Evolutionary conservation across 495 filamentous ascomycete genomes (phyloP).

Genomic region (Aspergillus heteromorphus): DNA sequence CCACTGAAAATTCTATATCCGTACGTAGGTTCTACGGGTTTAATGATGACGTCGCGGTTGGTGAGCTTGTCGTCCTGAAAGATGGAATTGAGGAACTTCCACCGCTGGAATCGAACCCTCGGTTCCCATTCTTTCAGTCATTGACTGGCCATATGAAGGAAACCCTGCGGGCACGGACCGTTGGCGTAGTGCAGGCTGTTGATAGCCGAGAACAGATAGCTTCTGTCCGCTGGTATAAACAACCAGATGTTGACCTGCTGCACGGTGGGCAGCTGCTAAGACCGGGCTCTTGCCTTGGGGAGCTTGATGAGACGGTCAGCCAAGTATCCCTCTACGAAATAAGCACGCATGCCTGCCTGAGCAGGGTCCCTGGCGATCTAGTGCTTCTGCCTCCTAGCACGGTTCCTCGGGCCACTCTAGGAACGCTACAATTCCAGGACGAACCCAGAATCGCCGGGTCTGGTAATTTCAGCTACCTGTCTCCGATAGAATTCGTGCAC

Average conservation of each 20-base stretch:
- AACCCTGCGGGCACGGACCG: constrained; percentile 19
- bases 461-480: constrained; percentile 10
- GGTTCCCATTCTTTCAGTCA: not conserved
- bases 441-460: not conserved
- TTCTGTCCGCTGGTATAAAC: constrained; percentile 48
- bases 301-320: constrained; percentile 32
- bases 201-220: constrained; percentile 50
- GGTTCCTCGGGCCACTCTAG: constrained; percentile 11
- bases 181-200: constrained; percentile 57
- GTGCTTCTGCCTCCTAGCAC: constrained; percentile 42
- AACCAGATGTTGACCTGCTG: constrained; percentile 36
- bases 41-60: constrained; percentile 55
- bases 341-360: constrained; percentile 35
- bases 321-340: constrained; percentile 58
- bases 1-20: constrained; percentile 32
- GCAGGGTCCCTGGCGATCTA: constrained; percentile 41
- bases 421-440: not conserved
- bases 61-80: constrained; percentile 49
- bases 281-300: constrained; percentile 36
- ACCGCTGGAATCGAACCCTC: not conserved
- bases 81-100: constrained; percentile 24
- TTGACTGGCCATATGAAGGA: not conserved
- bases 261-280: constrained; percentile 22
- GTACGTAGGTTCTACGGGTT: constrained; percentile 40
- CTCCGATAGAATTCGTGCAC: constrained; percentile 8